Base-by-base conservation (phyloP, 257 asterid species). In the Fraxinus cuspidata region DNA sequence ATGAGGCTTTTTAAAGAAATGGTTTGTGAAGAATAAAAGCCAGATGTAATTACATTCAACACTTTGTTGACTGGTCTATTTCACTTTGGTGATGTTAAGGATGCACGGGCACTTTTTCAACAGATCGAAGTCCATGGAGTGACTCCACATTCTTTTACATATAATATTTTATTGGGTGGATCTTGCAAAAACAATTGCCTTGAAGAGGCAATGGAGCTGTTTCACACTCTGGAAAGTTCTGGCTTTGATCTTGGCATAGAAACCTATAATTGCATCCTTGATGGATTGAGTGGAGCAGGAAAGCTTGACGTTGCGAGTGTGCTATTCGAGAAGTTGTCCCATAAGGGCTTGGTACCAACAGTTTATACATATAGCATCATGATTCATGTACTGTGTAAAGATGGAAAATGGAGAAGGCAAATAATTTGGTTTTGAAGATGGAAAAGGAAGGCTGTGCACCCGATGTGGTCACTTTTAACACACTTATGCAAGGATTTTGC, bases 401-500 rank as follows among this genome's bases (percentile, higher is more conserved):
- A 65, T 13, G 91, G 90, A 16, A 84, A 49, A 73, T 90, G 47
- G 90, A 88, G 60, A 82, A 87, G 79, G 96, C 94, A 72, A 73
- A 70, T 80, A 25, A 70, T 79, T 73, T 92, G 81, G 86, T 88
- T 80, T 34, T 70, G 74, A 85, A 85, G 73, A 90, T 90, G 90
- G 94, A 92, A 70, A 79, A 71, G 40, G 85, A 77, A 23, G 96
- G 93, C 25, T 84, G 86, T 81, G 68, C 78, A 78, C 92, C 91
- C 47, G 87, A 88, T 77, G 69, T 87, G 31, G 84, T 83, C 70
- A 82, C 84, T 29, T 90, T 83, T 78, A 89, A 93, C 82, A 83
- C 90, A 1, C 91, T 92, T 29, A 86, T 93, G 90, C 90, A 88
- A 63, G 96, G 95, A 73, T 87, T 77, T 78, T 88, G 89, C 76